Evolutionary conservation across 169 alveolate species (phyloP).

Genomic region (Miamiensis avidus): DNA sequence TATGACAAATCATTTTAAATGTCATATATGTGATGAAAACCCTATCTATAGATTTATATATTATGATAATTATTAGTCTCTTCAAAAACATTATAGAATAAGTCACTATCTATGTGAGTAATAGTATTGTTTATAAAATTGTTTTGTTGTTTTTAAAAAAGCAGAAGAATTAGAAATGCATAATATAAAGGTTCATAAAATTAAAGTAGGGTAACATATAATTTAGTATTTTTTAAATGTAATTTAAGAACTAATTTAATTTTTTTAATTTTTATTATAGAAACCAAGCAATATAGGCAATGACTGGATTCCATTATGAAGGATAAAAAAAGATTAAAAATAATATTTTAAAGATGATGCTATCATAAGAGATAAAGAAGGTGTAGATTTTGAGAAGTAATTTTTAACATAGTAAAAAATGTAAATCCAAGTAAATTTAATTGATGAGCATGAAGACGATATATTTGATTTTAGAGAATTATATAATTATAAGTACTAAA

Average conservation of each 20-base stretch:
- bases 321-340: neutral
- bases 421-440: constrained; percentile 18
- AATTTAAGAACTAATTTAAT: neutral
- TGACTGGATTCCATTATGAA: constrained; percentile 33
- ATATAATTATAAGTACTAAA: constrained; percentile 29
- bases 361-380: constrained; percentile 28
- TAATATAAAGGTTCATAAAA: constrained; percentile 9
- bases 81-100: constrained; percentile 35
- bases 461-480: constrained; percentile 42
- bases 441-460: constrained; percentile 44
- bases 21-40: constrained; percentile 26
- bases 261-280: neutral
- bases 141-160: constrained; percentile 26
- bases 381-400: constrained; percentile 27
- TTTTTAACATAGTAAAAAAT: constrained; percentile 30
- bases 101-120: constrained; percentile 44
- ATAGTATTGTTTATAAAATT: constrained; percentile 16
- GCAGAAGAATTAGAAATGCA: constrained; percentile 38
- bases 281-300: neutral
- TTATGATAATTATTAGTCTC: constrained; percentile 25
- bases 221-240: neutral
- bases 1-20: constrained; percentile 32
- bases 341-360: constrained; percentile 3
- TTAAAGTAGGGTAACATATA: neutral
- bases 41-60: constrained; percentile 2